phyloP scores from a whole-genome alignment of 148 eudicot genomes.

The Diospyros kaki region DNA sequence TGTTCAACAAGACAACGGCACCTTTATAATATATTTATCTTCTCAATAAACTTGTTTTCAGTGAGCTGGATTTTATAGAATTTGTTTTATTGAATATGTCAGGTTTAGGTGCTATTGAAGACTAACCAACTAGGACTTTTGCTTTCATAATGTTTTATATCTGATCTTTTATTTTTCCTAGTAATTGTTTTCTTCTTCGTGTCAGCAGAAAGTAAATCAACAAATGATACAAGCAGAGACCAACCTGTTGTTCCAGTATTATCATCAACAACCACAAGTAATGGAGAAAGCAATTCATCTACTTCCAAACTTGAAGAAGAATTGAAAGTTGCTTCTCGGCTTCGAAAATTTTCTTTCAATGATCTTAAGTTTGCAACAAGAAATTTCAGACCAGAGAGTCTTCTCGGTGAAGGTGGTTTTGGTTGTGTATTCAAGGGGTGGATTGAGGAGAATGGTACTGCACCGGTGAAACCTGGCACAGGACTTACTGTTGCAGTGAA shows the following conservation, averaged over 20 bases:
- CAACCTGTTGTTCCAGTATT: conserved; percentile 35
- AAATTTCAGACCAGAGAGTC: conserved; percentile 70
- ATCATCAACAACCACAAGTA: conserved; percentile 57
- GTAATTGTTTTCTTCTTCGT: conserved; percentile 12
- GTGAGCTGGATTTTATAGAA: not conserved
- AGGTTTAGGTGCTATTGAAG: not conserved
- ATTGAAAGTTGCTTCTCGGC: conserved; percentile 62
- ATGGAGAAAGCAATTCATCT: conserved; percentile 53
- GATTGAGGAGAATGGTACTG: conserved; percentile 76
- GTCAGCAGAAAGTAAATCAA: conserved; percentile 44
- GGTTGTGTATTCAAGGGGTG: conserved; percentile 76
- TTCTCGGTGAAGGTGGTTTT: conserved; percentile 75
- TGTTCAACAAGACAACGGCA: not conserved
- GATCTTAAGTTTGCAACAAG: conserved; percentile 63
- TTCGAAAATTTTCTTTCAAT: conserved; percentile 57
- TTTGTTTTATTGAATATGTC: not conserved
- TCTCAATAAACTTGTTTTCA: not conserved
- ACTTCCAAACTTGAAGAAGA: conserved; percentile 66
- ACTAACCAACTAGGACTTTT: conserved; percentile 7
- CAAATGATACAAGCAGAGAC: conserved; percentile 41
- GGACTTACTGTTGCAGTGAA: conserved; percentile 75
- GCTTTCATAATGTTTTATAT: not conserved
- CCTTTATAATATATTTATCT: not conserved
- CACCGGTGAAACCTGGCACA: conserved; percentile 71
- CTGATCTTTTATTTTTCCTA: not conserved